phyloP scores from a whole-genome alignment of 2,329 filamentous ascomycete species.

The Pyricularia sp. region DNA sequence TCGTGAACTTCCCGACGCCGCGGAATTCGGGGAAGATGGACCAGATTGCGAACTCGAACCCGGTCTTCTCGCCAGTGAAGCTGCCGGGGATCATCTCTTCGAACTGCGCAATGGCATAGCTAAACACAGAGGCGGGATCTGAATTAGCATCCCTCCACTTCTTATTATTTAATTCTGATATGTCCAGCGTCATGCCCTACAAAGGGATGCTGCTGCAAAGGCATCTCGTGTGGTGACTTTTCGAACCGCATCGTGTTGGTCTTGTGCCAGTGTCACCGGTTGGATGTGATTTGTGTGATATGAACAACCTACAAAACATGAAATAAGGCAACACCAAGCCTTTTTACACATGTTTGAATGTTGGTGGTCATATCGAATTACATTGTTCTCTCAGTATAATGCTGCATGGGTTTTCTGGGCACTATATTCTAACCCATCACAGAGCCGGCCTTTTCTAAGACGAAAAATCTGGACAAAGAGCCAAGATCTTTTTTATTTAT shows the following conservation, averaged over 20 bases:
- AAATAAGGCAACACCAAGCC: neutral
- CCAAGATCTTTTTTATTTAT: neutral
- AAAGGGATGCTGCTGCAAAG: neutral
- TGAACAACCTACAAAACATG: neutral
- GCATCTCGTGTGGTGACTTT: neutral
- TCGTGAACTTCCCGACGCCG: constrained; percentile 15
- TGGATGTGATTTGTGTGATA: neutral
- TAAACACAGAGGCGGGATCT: neutral
- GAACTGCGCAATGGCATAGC: neutral
- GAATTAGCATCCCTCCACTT: too few relatives aligned
- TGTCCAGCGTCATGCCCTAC: neutral
- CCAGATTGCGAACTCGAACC: constrained; percentile 8
- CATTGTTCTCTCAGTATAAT: neutral
- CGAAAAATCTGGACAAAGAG: neutral
- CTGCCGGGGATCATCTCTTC: neutral
- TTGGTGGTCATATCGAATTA: neutral
- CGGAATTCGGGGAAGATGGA: neutral
- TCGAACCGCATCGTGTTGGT: neutral
- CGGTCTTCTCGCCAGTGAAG: constrained; percentile 6
- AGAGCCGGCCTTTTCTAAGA: neutral
- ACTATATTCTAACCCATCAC: neutral
- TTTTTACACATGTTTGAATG: neutral
- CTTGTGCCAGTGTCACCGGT: neutral
- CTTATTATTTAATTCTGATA: too few relatives aligned
- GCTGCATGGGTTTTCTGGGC: neutral